Evolutionary conservation across 2,329 filamentous ascomycete species (phyloP).

Genomic region (Scolecobasidium constrictum): DNA sequence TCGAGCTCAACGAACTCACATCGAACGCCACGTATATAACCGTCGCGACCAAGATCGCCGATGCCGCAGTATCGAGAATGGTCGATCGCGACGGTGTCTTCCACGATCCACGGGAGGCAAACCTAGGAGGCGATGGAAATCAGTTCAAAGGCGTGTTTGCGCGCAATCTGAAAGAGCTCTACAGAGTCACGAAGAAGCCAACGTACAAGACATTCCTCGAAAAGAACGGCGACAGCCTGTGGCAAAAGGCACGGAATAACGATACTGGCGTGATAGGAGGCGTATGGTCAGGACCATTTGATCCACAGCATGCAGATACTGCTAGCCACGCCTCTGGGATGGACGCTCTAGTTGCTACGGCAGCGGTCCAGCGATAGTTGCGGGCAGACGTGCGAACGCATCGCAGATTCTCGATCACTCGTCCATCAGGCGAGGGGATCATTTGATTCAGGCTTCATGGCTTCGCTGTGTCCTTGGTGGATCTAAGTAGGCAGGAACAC

Average conservation of each 20-base stretch:
- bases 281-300: constrained; percentile 54
- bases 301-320: constrained; percentile 38
- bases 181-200: constrained; percentile 38
- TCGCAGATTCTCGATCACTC: too few species aligned
- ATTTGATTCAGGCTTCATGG: too few species aligned
- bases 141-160: constrained; percentile 67
- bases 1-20: constrained; percentile 38
- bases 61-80: constrained; percentile 25
- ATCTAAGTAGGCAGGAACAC: too few species aligned
- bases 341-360: constrained; percentile 55
- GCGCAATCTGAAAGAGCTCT: constrained; percentile 50
- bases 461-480: too few species aligned
- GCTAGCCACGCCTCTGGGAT: constrained; percentile 54
- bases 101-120: constrained; percentile 26
- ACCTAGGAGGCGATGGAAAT: constrained; percentile 33
- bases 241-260: constrained; percentile 44
- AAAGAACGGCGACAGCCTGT: constrained; percentile 54
- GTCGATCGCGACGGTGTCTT: constrained; percentile 27
- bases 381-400: too few species aligned
- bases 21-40: constrained; percentile 20
- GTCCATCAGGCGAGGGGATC: too few species aligned
- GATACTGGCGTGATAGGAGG: constrained; percentile 43
- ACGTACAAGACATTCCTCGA: constrained; percentile 45
- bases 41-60: constrained; percentile 27
- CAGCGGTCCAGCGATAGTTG: constrained; percentile 8